Evolutionary conservation across 2,329 filamentous ascomycete genomes (phyloP).

Genomic region (Hypoxylon sp.): DNA sequence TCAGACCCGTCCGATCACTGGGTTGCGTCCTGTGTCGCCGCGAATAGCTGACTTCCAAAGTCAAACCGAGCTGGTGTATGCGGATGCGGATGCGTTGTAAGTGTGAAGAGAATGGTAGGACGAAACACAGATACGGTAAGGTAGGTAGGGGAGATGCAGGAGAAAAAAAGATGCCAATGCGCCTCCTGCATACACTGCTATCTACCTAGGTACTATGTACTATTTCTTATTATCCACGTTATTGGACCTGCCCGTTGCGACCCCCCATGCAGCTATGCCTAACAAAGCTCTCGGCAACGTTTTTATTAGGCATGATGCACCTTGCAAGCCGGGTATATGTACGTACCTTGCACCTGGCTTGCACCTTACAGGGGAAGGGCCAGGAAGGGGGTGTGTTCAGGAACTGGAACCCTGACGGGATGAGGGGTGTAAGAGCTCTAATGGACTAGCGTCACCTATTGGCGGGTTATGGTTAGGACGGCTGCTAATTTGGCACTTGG

Average conservation of each 20-base stretch:
- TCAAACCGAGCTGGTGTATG: conserved; percentile 35
- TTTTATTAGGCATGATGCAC: conserved; percentile 46
- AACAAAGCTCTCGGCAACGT: conserved; percentile 43
- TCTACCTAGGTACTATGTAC: conserved; percentile 28
- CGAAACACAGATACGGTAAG: conserved; percentile 32
- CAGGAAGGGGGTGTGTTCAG: conserved; percentile 23
- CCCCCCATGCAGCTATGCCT: conserved; percentile 47
- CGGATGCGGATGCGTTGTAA: conserved; percentile 19
- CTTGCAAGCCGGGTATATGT: conserved; percentile 37
- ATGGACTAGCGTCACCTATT: conserved; percentile 15
- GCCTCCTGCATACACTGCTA: conserved; percentile 35
- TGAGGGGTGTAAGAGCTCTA: conserved; percentile 22
- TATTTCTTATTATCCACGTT: conserved; percentile 44
- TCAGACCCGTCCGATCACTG: conserved; percentile 35
- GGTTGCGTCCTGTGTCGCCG: conserved; percentile 38
- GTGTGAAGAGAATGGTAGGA: conserved; percentile 30
- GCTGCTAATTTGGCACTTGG: conserved; percentile 35
- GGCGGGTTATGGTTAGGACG: conserved; percentile 18
- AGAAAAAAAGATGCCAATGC: conserved; percentile 35
- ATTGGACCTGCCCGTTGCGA: conserved; percentile 43
- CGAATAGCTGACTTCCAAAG: conserved; percentile 32
- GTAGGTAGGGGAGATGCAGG: conserved; percentile 34
- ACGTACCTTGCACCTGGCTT: conserved; percentile 17
- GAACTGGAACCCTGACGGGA: conserved; percentile 34
- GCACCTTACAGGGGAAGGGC: conserved; percentile 3